Conservation (phyloP, 192 early-diverging fungal species). For the Thoreauomyces humboldtii region DNA sequence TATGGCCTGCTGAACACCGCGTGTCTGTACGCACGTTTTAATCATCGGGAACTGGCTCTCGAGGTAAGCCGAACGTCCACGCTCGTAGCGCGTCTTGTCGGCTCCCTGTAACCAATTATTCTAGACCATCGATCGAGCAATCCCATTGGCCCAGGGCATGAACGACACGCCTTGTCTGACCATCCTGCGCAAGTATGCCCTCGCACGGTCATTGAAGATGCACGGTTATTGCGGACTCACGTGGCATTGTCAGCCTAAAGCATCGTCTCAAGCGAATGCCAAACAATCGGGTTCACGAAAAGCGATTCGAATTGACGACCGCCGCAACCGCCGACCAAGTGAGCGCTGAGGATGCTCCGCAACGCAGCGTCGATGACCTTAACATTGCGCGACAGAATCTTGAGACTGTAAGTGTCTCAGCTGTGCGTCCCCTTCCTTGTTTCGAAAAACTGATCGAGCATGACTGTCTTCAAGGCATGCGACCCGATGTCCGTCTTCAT, state of each 20-base stretch:
- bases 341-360: neutral
- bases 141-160: slow-evolving; percentile 3
- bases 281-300: neutral
- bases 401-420: neutral
- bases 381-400: neutral
- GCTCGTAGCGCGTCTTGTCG: too few relatives aligned
- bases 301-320: neutral
- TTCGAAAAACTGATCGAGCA: neutral
- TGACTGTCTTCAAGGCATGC: neutral
- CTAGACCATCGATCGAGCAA: neutral
- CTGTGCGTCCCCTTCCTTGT: neutral
- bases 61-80: too few relatives aligned
- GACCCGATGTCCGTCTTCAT: neutral
- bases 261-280: neutral
- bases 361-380: neutral
- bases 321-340: neutral
- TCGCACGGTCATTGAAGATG: neutral
- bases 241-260: neutral
- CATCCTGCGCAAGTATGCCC: slow-evolving; percentile 2
- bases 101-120: too few relatives aligned
- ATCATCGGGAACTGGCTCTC: neutral
- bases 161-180: neutral
- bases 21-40: slow-evolving; percentile 3
- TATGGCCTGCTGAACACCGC: neutral
- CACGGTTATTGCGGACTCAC: neutral